A percentile compares a stretch with the other conserved stretches of the same genome.
Evolutionary conservation across 257 asterid species (phyloP).

Genomic region (Schizonepeta tenuifolia): DNA sequence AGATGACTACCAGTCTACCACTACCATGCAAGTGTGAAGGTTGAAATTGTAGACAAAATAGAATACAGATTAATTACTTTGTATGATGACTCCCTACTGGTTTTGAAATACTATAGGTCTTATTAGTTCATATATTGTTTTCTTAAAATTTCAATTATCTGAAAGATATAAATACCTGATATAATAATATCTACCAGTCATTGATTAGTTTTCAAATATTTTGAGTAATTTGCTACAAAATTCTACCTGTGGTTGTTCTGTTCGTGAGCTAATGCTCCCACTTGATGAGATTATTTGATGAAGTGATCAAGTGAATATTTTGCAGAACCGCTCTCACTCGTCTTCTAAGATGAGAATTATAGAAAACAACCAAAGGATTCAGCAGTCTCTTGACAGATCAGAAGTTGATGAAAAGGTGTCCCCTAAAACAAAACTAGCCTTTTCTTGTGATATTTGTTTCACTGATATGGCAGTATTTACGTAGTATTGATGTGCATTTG

Average conservation of each 20-base stretch:
- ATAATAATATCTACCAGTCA: conserved; percentile 5
- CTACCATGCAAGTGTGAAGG: conserved; percentile 12
- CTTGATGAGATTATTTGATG: conserved; percentile 28
- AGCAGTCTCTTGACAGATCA: conserved; percentile 48
- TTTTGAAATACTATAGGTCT: neutral
- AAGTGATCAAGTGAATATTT: conserved; percentile 25
- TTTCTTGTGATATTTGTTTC: conserved; percentile 17
- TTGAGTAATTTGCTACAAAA: neutral
- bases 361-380: conserved; percentile 51
- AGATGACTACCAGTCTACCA: conserved; percentile 16
- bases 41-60: neutral
- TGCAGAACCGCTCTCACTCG: conserved; percentile 63
- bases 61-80: conserved; percentile 16
- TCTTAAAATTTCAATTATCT: neutral
- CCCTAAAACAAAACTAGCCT: conserved; percentile 26
- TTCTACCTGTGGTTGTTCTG: conserved; percentile 20
- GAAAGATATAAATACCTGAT: conserved; percentile 5
- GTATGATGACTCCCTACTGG: neutral
- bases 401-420: conserved; percentile 68
- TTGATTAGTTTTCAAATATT: conserved; percentile 23
- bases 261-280: conserved; percentile 21
- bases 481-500: conserved; percentile 27
- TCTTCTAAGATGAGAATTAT: conserved; percentile 61
- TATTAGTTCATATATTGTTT: conserved; percentile 4
- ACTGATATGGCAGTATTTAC: conserved; percentile 22